These are phyloP conservation scores for Penicillium samsonianum DNA, from an alignment of 495 filamentous ascomycete genomes.

Conservation along the genomic window DNA sequence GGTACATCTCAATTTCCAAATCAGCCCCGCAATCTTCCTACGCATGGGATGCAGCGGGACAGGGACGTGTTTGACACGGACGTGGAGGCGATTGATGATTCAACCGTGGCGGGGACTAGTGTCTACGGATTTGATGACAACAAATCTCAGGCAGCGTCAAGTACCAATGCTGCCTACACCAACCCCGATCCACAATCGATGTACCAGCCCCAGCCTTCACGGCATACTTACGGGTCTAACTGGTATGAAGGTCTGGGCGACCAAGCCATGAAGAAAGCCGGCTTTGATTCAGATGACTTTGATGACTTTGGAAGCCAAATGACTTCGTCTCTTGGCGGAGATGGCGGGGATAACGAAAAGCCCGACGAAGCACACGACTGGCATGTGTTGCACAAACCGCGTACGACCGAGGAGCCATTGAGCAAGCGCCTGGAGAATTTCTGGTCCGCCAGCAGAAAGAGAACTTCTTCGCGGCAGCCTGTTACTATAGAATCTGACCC, in stretches of 20 bases:
- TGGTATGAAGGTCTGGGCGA: constrained; percentile 43
- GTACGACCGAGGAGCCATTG: constrained; percentile 38
- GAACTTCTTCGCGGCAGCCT: constrained; percentile 19
- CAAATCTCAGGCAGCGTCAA: constrained; percentile 30
- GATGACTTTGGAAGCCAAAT: constrained; percentile 36
- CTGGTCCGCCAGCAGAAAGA: constrained; percentile 41
- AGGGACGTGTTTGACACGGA: constrained; percentile 49
- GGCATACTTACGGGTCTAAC: constrained; percentile 31
- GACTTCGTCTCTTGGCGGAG: constrained; percentile 37
- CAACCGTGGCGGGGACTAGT: constrained; percentile 47
- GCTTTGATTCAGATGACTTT: constrained; percentile 40
- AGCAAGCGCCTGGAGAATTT: constrained; percentile 46
- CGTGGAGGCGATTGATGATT: constrained; percentile 49
- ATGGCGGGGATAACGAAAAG: constrained; percentile 37
- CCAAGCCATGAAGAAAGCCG: constrained; percentile 38
- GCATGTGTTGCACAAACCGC: constrained; percentile 33
- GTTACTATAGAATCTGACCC: background rate
- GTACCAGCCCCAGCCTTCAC: constrained; percentile 32
- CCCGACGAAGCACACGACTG: constrained; percentile 29
- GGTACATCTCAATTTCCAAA: constrained; percentile 18
- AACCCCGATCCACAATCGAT: constrained; percentile 25
- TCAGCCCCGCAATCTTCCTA: constrained; percentile 15
- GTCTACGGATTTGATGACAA: constrained; percentile 39
- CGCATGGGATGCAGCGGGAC: constrained; percentile 31
- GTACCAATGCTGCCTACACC: constrained; percentile 20